These are phyloP conservation scores for Blastobotrys apis DNA, from an alignment of 1,139 yeast species.

Conservation along the genomic window DNA sequence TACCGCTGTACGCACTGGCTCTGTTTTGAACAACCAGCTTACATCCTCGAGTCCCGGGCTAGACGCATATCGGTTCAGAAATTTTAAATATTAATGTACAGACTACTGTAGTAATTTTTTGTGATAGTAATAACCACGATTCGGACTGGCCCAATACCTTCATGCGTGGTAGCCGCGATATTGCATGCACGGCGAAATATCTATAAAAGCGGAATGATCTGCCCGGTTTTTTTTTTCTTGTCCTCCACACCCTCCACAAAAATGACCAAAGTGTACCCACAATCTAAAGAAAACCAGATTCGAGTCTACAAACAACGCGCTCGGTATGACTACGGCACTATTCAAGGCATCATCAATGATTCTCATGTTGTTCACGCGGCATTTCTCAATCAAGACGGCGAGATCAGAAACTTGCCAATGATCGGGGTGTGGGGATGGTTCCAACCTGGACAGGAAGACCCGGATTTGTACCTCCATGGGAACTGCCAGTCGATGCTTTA, in stretches of 20 bases:
- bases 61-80: too few species aligned
- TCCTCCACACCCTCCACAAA: background rate
- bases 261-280: background rate
- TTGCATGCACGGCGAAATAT: background rate
- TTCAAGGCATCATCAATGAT: constrained; percentile 2
- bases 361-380: constrained; percentile 4
- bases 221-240: background rate
- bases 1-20: too few species aligned
- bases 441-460: background rate
- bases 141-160: background rate
- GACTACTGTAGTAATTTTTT: too few species aligned
- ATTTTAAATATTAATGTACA: too few species aligned
- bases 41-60: too few species aligned
- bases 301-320: constrained; percentile 1
- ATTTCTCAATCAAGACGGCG: constrained; percentile 3
- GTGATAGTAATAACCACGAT: too few species aligned
- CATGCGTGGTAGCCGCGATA: background rate
- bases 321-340: constrained; percentile 1
- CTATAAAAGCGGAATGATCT: background rate
- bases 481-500: constrained; percentile 2
- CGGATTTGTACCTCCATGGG: background rate
- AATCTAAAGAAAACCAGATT: background rate
- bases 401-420: constrained; percentile 2
- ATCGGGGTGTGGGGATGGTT: constrained; percentile 5
- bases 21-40: too few species aligned